Percentiles rank a stretch among this genome's conserved stretches.
phyloP scores from a whole-genome alignment of 1,139 yeast species.

The Sugiyamaella paludigena region DNA sequence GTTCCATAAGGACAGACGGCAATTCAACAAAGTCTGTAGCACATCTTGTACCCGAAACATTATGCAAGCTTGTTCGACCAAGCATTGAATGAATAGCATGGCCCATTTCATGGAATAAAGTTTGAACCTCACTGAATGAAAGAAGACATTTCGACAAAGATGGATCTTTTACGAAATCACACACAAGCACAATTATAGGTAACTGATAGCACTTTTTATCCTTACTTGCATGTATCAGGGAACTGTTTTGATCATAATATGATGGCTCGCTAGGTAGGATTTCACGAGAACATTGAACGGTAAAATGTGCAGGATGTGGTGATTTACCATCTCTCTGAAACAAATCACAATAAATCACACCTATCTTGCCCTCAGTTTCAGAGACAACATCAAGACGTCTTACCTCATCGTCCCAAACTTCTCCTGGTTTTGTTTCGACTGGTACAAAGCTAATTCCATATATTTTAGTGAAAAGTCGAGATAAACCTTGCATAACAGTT shows the following conservation, averaged over 20 bases:
- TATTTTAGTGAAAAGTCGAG: constrained; percentile 62
- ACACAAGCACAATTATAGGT: constrained; percentile 86
- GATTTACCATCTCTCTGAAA: constrained; percentile 60
- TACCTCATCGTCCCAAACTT: constrained; percentile 90
- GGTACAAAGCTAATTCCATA: constrained; percentile 79
- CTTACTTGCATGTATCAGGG: constrained; percentile 30
- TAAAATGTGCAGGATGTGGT: constrained; percentile 88
- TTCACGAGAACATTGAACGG: constrained; percentile 89
- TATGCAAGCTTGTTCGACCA: constrained; percentile 85
- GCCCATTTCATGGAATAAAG: constrained; percentile 97
- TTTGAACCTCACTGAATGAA: constrained; percentile 78
- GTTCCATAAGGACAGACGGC: constrained; percentile 94
- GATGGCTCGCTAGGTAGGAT: constrained; percentile 52
- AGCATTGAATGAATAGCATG: constrained; percentile 98
- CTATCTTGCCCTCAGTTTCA: constrained; percentile 57
- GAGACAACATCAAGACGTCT: constrained; percentile 72
- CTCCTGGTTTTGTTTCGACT: constrained; percentile 62
- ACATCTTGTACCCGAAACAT: constrained; percentile 92
- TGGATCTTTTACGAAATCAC: constrained; percentile 63
- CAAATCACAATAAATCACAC: constrained; percentile 66
- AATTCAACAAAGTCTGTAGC: constrained; percentile 95
- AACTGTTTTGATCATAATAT: constrained; percentile 17
- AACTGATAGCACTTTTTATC: constrained; percentile 55
- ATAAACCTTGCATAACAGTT: constrained; percentile 79
- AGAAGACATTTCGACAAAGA: constrained; percentile 46